Conservation (phyloP, 75 land plant species). For the Chamaecyparis obtusa region DNA sequence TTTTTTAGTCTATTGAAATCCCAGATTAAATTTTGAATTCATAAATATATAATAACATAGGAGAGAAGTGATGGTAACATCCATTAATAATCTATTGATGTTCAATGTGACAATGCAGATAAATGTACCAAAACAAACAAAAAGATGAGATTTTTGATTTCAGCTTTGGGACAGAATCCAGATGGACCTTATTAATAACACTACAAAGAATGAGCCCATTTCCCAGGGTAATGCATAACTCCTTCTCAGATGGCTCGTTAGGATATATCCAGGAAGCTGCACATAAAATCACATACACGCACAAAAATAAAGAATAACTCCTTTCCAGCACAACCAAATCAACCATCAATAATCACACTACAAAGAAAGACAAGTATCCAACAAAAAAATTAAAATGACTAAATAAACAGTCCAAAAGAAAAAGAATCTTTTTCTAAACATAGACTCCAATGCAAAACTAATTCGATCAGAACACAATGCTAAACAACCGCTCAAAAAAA, state of each 20-base stretch:
- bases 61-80: background rate
- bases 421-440: background rate
- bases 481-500: background rate
- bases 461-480: background rate
- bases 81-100: background rate
- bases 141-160: slow-evolving; percentile 1
- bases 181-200: slow-evolving; percentile 77
- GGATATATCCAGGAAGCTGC: slow-evolving; percentile 76
- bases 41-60: background rate
- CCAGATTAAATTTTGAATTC: background rate
- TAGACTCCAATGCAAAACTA: background rate
- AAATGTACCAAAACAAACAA: background rate
- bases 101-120: background rate
- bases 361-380: no score
- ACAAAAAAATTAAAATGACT: background rate
- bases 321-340: background rate
- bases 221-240: slow-evolving; percentile 73
- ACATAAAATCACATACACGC: background rate
- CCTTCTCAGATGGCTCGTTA: slow-evolving; percentile 79
- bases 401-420: background rate
- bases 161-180: slow-evolving; percentile 82
- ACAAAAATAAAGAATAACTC: background rate
- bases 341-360: background rate
- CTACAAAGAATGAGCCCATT: slow-evolving; percentile 80
- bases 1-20: background rate